A percentile compares a stretch with the other conserved stretches of the same genome.
phyloP scores from a whole-genome alignment of 2,329 filamentous ascomycete genomes.

The Teratosphaeria destructans region DNA sequence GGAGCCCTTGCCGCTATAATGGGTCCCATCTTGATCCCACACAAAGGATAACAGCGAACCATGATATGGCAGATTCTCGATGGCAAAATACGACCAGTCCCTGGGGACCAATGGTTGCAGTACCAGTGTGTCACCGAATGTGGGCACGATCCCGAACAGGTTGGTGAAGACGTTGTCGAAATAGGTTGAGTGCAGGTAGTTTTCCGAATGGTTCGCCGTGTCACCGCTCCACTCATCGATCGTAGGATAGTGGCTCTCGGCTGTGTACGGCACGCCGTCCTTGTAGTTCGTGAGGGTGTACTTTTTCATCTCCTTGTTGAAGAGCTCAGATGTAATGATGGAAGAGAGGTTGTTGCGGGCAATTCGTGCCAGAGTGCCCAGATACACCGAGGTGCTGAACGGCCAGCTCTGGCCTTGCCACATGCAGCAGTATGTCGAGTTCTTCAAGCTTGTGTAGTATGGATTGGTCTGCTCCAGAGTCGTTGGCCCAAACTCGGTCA shows the following conservation, averaged over 20 bases:
- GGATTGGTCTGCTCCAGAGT: constrained; percentile 33
- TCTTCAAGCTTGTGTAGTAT: constrained; percentile 27
- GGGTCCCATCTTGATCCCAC: constrained; percentile 31
- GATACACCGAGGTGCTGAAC: constrained; percentile 32
- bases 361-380: constrained; percentile 30
- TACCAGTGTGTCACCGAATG: constrained; percentile 28
- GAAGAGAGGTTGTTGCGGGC: constrained; percentile 22
- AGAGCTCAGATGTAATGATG: constrained; percentile 29
- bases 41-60: constrained; percentile 32
- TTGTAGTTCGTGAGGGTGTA: constrained; percentile 35
- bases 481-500: constrained; percentile 32
- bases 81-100: constrained; percentile 29
- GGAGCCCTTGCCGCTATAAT: constrained; percentile 19
- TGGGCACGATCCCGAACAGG: constrained; percentile 32
- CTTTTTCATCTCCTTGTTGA: constrained; percentile 27
- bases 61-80: constrained; percentile 36
- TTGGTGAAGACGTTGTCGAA: constrained; percentile 37
- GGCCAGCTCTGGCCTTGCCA: constrained; percentile 41
- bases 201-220: constrained; percentile 30
- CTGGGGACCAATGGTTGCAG: constrained; percentile 32
- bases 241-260: constrained; percentile 35
- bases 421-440: constrained; percentile 26
- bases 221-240: constrained; percentile 29
- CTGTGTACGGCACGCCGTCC: constrained; percentile 34
- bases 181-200: constrained; percentile 38